Percentiles rank a stretch among this genome's conserved stretches.
phyloP scores from a whole-genome alignment of 2,329 filamentous ascomycete species.

The Fusarium buxicola region DNA sequence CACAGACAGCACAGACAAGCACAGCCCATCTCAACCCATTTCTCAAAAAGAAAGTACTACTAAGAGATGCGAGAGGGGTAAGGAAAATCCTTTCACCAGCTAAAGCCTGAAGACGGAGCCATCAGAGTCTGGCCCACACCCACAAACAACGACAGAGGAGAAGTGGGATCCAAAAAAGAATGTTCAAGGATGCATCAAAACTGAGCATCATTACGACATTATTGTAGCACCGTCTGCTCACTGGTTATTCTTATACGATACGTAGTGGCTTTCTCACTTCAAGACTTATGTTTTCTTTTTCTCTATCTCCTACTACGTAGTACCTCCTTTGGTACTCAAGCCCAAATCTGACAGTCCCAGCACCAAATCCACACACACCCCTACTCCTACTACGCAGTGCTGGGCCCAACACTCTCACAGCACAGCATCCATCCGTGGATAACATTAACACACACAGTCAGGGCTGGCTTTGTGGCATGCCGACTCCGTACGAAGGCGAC shows the following conservation, averaged over 20 bases:
- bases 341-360: conserved; percentile 5
- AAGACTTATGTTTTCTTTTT: background rate
- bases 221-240: conserved; percentile 7
- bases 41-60: background rate
- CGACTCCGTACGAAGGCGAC: conserved; percentile 40
- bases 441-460: too few species aligned
- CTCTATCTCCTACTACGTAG: background rate
- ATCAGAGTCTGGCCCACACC: conserved; percentile 26
- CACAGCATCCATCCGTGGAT: too few species aligned
- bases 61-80: background rate
- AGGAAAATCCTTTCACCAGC: conserved; percentile 3
- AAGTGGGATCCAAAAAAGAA: conserved; percentile 9
- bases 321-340: too few species aligned
- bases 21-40: conserved; percentile 5
- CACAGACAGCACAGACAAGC: conserved; percentile 6
- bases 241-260: background rate
- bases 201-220: conserved; percentile 13
- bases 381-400: background rate
- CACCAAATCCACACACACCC: conserved; percentile 17
- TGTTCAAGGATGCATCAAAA: conserved; percentile 9
- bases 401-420: conserved; percentile 3
- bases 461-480: conserved; percentile 14
- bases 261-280: conserved; percentile 1
- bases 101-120: conserved; percentile 19
- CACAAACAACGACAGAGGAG: conserved; percentile 21